These are phyloP conservation scores for Candida chilensis DNA, from an alignment of 805 yeast genomes.

Conservation along the genomic window DNA sequence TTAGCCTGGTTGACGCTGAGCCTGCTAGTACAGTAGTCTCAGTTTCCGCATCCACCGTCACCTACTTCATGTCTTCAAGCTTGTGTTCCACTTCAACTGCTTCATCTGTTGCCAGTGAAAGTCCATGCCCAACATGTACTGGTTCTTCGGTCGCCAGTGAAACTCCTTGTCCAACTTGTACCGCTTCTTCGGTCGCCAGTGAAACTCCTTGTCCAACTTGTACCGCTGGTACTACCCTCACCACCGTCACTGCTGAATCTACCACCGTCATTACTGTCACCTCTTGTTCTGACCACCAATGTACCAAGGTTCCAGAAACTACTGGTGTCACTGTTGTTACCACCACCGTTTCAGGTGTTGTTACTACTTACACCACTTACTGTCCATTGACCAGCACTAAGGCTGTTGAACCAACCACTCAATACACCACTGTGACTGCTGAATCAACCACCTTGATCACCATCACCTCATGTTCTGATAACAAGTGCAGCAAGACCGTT, in stretches of 20 bases:
- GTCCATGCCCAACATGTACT: no score
- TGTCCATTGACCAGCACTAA: slow-evolving; percentile 13
- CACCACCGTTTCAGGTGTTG: slow-evolving; percentile 7
- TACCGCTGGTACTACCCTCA: background rate
- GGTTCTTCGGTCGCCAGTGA: no score
- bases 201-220: no score
- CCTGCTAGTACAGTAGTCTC: no score
- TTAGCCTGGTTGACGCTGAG: no score
- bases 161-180: no score
- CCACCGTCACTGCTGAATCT: slow-evolving; percentile 3
- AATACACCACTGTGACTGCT: no score
- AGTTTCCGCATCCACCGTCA: no score
- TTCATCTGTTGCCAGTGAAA: slow-evolving; percentile 1
- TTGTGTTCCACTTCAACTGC: slow-evolving; percentile 1
- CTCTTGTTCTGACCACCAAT: slow-evolving; percentile 20
- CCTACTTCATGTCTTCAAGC: no score
- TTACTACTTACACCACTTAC: slow-evolving; percentile 17
- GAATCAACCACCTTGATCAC: slow-evolving; percentile 8
- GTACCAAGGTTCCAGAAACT: slow-evolving; percentile 8
- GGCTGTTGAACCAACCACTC: no score
- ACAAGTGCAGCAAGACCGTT: slow-evolving; percentile 7
- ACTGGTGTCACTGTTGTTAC: slow-evolving; percentile 6
- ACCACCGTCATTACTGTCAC: slow-evolving; percentile 23
- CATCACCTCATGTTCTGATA: slow-evolving; percentile 10
- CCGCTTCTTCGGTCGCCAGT: background rate